Conservation (phyloP, 2,329 filamentous ascomycete species). For the Colletotrichum sansevieriae region DNA sequence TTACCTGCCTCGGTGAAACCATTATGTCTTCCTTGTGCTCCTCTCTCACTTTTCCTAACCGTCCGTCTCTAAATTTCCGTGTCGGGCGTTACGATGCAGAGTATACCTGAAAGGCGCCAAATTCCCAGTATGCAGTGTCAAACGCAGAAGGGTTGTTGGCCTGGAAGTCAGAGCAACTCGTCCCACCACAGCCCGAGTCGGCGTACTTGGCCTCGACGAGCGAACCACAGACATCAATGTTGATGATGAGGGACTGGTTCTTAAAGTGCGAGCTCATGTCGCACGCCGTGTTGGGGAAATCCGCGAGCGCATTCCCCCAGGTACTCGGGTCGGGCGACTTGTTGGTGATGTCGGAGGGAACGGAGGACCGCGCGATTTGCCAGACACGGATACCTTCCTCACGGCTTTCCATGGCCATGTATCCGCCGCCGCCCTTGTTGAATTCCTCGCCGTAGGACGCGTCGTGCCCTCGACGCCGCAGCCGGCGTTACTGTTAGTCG, state of each 20-base stretch:
- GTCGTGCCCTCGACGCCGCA: conserved; percentile 64
- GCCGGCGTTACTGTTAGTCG: conserved; percentile 66
- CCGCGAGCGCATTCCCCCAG: conserved; percentile 73
- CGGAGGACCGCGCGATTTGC: conserved; percentile 65
- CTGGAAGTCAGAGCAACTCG: conserved; percentile 69
- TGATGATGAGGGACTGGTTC: conserved; percentile 75
- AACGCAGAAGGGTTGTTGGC: conserved; percentile 69
- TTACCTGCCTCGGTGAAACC: conserved; percentile 27
- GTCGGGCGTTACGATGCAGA: conserved; percentile 45
- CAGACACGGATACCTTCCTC: conserved; percentile 72
- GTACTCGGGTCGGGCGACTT: conserved; percentile 68
- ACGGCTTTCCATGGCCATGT: conserved; percentile 73
- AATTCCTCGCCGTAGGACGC: conserved; percentile 64
- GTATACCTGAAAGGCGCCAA: conserved; percentile 72
- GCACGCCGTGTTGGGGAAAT: conserved; percentile 75
- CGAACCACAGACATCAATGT: conserved; percentile 75
- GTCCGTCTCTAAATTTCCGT: neutral
- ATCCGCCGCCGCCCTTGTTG: conserved; percentile 67
- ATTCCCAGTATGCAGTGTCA: conserved; percentile 74
- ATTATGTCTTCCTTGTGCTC: no score
- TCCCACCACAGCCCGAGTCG: conserved; percentile 58
- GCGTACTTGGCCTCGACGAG: conserved; percentile 63
- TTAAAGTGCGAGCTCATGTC: conserved; percentile 70
- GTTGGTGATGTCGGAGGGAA: conserved; percentile 66
- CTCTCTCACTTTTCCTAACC: neutral